phyloP scores from a whole-genome alignment of 2,329 filamentous ascomycete species.

The Cercospora sojina region DNA sequence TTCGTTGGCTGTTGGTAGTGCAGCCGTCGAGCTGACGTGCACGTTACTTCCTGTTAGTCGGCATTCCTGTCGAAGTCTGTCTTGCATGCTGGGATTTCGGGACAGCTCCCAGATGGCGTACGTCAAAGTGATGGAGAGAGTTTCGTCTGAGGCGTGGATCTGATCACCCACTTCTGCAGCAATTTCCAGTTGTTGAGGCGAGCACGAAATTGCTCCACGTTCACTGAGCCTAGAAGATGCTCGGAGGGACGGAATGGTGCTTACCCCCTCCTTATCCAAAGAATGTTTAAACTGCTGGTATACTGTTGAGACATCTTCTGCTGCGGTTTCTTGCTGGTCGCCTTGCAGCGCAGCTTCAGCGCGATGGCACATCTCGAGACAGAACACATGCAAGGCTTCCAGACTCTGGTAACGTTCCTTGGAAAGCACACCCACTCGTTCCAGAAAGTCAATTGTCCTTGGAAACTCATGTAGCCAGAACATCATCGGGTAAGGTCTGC shows the following conservation, averaged over 20 bases:
- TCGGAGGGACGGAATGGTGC: background rate
- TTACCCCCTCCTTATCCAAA: background rate
- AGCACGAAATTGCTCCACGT: constrained; percentile 2
- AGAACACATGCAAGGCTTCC: constrained; percentile 5
- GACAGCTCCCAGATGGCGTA: constrained; percentile 15
- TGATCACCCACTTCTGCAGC: constrained; percentile 14
- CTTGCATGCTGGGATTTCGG: constrained; percentile 1
- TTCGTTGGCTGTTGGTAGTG: background rate
- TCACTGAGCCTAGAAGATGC: constrained; percentile 3
- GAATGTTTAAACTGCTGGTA: background rate
- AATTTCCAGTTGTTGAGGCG: constrained; percentile 10
- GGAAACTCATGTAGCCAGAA: background rate
- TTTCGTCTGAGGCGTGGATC: constrained; percentile 12
- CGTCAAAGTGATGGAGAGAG: constrained; percentile 10
- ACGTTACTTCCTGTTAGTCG: background rate
- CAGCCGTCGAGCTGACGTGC: background rate
- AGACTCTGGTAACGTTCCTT: constrained; percentile 2
- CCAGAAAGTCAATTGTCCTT: background rate
- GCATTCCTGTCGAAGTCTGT: constrained; percentile 1
- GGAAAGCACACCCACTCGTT: background rate
- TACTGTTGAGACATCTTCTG: background rate
- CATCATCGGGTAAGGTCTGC: background rate
- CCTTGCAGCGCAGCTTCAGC: background rate
- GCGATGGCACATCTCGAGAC: constrained; percentile 7
- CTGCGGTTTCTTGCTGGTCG: background rate